A percentile compares a stretch with the other conserved stretches of the same genome.
These are phyloP conservation scores for Calophaca sinica DNA, from an alignment of 306 rosid species.

Conservation along the genomic window DNA sequence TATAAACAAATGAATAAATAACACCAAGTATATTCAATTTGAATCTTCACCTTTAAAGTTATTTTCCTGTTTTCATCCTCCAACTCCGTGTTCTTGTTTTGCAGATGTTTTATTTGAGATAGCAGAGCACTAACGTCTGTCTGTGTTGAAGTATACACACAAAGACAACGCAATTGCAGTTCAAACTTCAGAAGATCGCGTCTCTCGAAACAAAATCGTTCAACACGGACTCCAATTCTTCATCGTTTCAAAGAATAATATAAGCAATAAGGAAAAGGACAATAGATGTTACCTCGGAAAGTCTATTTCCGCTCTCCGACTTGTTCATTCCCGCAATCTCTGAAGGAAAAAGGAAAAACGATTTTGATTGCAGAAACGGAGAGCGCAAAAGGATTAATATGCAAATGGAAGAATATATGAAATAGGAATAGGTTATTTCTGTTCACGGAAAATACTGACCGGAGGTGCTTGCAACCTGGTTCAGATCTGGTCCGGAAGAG, in stretches of 20 bases:
- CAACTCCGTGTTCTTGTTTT: conserved; percentile 70
- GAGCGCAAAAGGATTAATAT: background rate
- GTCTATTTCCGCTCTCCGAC: conserved; percentile 74
- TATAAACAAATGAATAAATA: conserved; percentile 10
- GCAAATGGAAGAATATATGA: background rate
- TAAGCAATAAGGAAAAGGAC: background rate
- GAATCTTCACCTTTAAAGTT: conserved; percentile 58
- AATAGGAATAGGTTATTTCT: background rate
- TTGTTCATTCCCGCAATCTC: conserved; percentile 63
- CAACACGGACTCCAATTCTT: background rate
- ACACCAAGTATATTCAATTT: background rate
- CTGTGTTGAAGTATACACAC: conserved; percentile 46
- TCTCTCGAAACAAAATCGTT: conserved; percentile 23
- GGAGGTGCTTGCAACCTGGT: conserved; percentile 49
- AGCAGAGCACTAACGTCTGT: conserved; percentile 72
- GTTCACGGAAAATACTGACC: conserved; percentile 52
- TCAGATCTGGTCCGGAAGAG: conserved; percentile 88
- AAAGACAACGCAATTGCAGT: conserved; percentile 7
- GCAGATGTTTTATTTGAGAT: conserved; percentile 76
- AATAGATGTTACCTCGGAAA: conserved; percentile 64
- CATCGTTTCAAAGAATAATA: background rate
- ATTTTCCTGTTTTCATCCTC: conserved; percentile 66
- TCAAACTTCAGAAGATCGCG: background rate
- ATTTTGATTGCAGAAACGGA: conserved; percentile 12
- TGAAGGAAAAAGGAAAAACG: conserved; percentile 34